Evolutionary conservation across 768 basidiomycete species (phyloP), one percentile per base, ranked within the genome.

Genomic region (Russula ochroleuca): DNA sequence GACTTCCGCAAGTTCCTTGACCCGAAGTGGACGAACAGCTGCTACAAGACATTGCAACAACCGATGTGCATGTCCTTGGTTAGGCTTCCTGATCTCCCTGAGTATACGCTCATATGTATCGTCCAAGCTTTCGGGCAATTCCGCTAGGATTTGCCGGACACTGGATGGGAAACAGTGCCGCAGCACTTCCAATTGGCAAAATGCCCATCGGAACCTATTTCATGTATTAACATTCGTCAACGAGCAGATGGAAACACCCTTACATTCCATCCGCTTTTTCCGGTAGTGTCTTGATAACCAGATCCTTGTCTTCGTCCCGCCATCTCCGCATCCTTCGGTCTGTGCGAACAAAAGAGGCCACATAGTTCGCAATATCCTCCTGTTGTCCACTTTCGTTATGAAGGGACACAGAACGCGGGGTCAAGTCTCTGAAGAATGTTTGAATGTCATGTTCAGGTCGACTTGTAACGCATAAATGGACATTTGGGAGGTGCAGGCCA

Each of bases 391-490:
- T 43, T 21, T 57, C 41, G 13, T 57, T 41, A 33, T 57, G 55
- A 33, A 57, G 55, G 10, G 55, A 57, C 5, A 57, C 55, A 13
- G n/a, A 15, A 17, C 13, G 17, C 41, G 0, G 5, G 0, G 2
- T 43, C 7, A 63, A 35, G 2, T 41, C n/a, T 21, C 52, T 7
- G 13, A 63, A 50, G 31, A 37, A 41, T 7, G 8, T 2, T 33
- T 10, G 49, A 33, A 63, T 51, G 41, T 63, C 62, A 17, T 37
- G 40, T 38, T 63, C 56, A 11, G 62, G 33, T 2, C 56, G 56
- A 25, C 62, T 63, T 11, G 62, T 58, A 2, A 52, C 62, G 10
- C 62, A 63, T 17, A 63, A 28, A 40, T 35, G 56, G 5, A 63
- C 9, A 10, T 45, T 38, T 0, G 38, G 49, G 15, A 43, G 31